Percentiles rank a stretch among this genome's conserved stretches.
phyloP scores from a whole-genome alignment of 2,329 filamentous ascomycete species.

The Hirsutella rhossiliensis region DNA sequence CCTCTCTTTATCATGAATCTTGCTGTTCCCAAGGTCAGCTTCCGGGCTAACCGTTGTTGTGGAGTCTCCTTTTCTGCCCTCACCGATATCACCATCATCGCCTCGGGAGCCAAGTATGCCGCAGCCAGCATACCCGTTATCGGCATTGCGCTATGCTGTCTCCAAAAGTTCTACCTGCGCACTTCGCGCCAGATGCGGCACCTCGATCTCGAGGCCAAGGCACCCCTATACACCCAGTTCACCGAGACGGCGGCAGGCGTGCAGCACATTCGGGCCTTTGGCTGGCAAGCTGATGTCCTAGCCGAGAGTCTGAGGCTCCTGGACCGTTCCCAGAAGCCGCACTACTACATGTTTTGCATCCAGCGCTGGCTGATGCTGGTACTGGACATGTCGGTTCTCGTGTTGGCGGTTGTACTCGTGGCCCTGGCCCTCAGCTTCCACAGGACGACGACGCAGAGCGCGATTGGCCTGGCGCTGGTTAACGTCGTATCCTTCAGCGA shows the following conservation, averaged over 20 bases:
- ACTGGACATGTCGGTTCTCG: constrained; percentile 3
- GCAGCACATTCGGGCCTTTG: constrained; percentile 6
- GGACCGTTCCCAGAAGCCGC: constrained; percentile 5
- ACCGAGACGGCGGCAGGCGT: constrained; percentile 5
- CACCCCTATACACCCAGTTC: constrained; percentile 19
- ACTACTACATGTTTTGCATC: constrained; percentile 6
- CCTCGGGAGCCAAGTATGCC: constrained; percentile 25
- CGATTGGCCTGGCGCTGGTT: constrained; percentile 1
- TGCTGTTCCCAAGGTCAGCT: not conserved
- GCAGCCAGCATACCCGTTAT: constrained; percentile 34
- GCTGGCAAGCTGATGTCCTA: constrained; percentile 2
- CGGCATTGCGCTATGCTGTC: constrained; percentile 22
- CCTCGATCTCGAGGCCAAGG: constrained; percentile 38
- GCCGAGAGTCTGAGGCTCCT: constrained; percentile 2
- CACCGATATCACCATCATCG: constrained; percentile 21
- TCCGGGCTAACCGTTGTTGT: no score
- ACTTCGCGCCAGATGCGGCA: constrained; percentile 48
- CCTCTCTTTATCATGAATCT: not conserved
- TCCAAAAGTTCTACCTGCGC: constrained; percentile 44
- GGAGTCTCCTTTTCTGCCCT: not conserved
- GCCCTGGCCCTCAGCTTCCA: not conserved
- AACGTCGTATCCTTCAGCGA: constrained; percentile 2
- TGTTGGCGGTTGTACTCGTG: constrained; percentile 5
- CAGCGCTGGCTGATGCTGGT: constrained; percentile 6
- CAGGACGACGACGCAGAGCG: not conserved